Base-by-base conservation (phyloP, 2,329 filamentous ascomycete genomes). In the Aspergillus sp. region DNA sequence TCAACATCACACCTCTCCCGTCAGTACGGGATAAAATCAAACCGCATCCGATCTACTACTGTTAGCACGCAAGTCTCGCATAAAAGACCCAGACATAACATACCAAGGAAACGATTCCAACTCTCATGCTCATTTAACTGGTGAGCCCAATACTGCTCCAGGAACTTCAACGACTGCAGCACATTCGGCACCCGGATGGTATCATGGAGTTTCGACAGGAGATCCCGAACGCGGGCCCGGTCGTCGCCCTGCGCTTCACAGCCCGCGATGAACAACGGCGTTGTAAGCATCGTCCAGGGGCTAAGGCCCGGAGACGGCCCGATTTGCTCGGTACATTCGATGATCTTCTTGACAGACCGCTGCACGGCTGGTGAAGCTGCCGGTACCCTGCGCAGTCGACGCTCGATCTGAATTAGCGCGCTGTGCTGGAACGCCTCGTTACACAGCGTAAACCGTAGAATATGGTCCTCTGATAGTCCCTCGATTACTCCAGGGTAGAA, bases 401-500 rank as follows among this genome's bases (percentile, higher is more conserved):
- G 70, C 47, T 76, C 66, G 41, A 78, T 77, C 48, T 78, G 74
- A 33, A 78, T 77, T 30, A 78, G 67, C 3, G 76, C 76, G 19
- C 75, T 73, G 46, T 77, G 74, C 50, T 78, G 76, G 52, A 77
- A 78, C 3, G 76, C 73, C 57, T 75, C 69, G 57, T 78, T 78
- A 59, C 76, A 78, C 19, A 75, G 65, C 12, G 67, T 64, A 33
- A 77, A 74, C 53, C 77, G 70, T 15, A 66, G 64, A 9, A 74
- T 67, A n/a, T 66, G 69, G 12, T 70, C 65, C 8, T 65, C 53
- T 0, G 73, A 69, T 6, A 75, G 58, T 3, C 66, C 68, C 53
- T 74, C 68, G 11, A 62, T 69, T 7, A 74, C 70, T 2, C 71
- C 73, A 1, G 73, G 73, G 49, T 75, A 75, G 40, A 75, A 74